Evolutionary conservation across 345 rosid genomes (phyloP).

Genomic region (Durio zibethinus): DNA sequence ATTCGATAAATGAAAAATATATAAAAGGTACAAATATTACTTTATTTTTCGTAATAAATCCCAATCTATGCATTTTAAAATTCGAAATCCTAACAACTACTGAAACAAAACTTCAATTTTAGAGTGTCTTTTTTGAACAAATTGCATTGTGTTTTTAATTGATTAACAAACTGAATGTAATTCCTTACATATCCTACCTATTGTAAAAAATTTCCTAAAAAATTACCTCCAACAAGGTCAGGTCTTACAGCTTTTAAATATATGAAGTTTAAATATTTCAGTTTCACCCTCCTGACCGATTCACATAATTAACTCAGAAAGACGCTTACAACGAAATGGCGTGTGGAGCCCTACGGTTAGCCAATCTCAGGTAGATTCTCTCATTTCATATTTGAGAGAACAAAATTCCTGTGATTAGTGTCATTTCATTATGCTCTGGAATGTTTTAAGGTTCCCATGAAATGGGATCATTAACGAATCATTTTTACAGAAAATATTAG

Average conservation of each 20-base stretch:
- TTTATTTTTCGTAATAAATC: too few relatives aligned
- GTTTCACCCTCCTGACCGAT: too few relatives aligned
- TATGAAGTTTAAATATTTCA: neutral
- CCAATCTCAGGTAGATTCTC: neutral
- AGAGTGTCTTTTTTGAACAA: too few relatives aligned
- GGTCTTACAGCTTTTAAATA: neutral
- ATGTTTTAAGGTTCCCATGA: neutral
- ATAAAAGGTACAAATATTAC: too few relatives aligned
- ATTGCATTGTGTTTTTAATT: too few relatives aligned
- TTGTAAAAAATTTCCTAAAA: neutral
- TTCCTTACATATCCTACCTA: too few relatives aligned
- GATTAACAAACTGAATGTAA: too few relatives aligned
- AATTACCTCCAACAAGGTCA: neutral
- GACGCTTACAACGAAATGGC: neutral
- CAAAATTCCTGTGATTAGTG: neutral
- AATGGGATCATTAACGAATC: slow-evolving; percentile 2
- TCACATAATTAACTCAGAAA: neutral
- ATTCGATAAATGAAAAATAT: too few relatives aligned
- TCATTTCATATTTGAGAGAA: neutral
- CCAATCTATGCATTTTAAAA: too few relatives aligned
- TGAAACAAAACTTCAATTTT: too few relatives aligned
- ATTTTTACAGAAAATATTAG: neutral
- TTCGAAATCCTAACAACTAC: too few relatives aligned
- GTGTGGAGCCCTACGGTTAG: neutral
- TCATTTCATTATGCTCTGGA: slow-evolving; percentile 2